These are phyloP conservation scores for Monosporozyma aquatica DNA, from an alignment of 805 yeast genomes.

Conservation along the genomic window DNA sequence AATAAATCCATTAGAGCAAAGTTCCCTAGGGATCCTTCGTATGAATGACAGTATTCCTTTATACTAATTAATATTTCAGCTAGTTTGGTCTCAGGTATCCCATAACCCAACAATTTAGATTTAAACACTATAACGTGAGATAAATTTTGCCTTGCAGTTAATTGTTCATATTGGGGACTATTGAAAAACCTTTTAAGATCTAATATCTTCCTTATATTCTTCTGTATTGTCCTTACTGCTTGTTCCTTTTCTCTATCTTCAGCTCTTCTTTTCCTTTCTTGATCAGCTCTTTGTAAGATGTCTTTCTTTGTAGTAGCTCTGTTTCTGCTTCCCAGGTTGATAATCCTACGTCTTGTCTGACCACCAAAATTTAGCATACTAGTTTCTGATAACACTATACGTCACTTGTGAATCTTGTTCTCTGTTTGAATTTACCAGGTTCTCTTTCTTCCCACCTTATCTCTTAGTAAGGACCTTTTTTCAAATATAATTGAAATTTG, in stretches of 20 bases:
- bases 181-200: conserved; percentile 26
- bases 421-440: no score
- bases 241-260: conserved; percentile 38
- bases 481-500: neutral
- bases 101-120: conserved; percentile 11
- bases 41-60: conserved; percentile 3
- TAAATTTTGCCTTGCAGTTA: neutral
- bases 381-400: no score
- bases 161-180: conserved; percentile 5
- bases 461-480: no score
- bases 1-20: neutral
- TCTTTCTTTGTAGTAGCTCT: conserved; percentile 29
- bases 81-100: conserved; percentile 8
- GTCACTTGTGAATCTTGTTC: no score
- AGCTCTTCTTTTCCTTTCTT: conserved; percentile 61
- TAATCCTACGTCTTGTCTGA: conserved; percentile 45
- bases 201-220: conserved; percentile 35
- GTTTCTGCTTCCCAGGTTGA: conserved; percentile 47
- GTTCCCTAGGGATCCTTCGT: neutral
- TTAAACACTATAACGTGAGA: conserved; percentile 27
- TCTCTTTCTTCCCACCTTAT: no score
- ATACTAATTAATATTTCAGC: conserved; percentile 6
- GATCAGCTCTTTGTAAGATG: conserved; percentile 54
- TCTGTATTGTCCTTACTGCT: conserved; percentile 46
- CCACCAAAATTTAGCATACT: conserved; percentile 61